phyloP scores from a whole-genome alignment of 1,284 basidiomycete genomes.

The Puccinia triticina region DNA sequence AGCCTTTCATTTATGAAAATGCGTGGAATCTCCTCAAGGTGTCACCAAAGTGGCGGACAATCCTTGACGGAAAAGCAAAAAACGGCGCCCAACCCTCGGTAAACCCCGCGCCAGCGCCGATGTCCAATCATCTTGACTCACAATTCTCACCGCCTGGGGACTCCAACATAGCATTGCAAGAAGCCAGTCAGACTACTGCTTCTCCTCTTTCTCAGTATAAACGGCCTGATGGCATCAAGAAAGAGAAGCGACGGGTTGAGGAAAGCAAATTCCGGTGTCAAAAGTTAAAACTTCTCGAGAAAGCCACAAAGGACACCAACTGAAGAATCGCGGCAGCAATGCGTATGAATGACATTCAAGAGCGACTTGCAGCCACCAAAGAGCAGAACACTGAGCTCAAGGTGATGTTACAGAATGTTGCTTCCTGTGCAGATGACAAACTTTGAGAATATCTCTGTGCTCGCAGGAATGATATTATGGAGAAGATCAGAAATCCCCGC shows the following conservation, averaged over 20 bases:
- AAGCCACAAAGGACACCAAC: neutral
- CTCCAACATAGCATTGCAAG: neutral
- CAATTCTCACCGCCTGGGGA: too few species aligned
- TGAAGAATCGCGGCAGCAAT: neutral
- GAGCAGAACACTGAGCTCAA: neutral
- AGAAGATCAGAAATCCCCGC: neutral
- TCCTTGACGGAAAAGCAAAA: neutral
- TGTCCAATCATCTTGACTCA: too few species aligned
- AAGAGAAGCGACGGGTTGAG: neutral
- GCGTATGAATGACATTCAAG: neutral
- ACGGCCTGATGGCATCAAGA: neutral
- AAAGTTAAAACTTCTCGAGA: constrained; percentile 14
- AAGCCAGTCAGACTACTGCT: neutral
- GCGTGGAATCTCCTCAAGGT: constrained; percentile 17
- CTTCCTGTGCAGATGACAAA: neutral
- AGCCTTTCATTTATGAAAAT: neutral
- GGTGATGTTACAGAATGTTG: neutral
- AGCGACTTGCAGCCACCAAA: neutral
- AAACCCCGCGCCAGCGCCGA: neutral
- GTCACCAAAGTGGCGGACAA: neutral
- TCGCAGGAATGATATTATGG: neutral
- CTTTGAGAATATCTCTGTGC: neutral
- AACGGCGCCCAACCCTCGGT: neutral
- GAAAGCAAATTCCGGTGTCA: neutral
- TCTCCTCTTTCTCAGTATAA: neutral